phyloP scores from a whole-genome alignment of 805 yeast genomes.

The Hanseniaspora hatyaiensis region DNA sequence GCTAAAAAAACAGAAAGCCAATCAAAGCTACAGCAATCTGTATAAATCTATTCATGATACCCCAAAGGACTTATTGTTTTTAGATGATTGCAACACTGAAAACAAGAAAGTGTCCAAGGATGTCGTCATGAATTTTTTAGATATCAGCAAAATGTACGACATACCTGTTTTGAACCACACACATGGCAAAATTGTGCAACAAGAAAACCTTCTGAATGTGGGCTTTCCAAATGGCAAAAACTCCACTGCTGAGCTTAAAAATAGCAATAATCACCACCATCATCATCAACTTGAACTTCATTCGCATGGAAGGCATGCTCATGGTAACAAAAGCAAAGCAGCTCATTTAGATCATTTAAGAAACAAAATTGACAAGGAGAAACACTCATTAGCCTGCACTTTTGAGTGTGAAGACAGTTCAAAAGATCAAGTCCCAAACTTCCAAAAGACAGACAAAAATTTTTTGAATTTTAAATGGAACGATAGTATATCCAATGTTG shows the following conservation, averaged over 20 bases:
- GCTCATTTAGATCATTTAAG: background rate
- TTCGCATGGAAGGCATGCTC: constrained; percentile 23
- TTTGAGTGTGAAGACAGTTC: constrained; percentile 13
- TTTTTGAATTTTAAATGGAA: constrained; percentile 11
- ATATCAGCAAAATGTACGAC: constrained; percentile 29
- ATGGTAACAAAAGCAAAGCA: background rate
- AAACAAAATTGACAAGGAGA: background rate
- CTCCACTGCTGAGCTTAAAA: background rate
- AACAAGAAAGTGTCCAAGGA: constrained; percentile 11
- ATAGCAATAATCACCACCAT: constrained; percentile 26
- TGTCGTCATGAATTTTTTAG: constrained; percentile 26
- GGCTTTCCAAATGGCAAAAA: background rate
- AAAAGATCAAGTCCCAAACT: background rate
- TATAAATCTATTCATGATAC: background rate
- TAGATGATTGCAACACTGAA: constrained; percentile 6
- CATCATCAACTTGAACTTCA: constrained; percentile 33
- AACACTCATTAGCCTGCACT: constrained; percentile 1
- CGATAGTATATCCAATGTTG: constrained; percentile 12
- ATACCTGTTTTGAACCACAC: constrained; percentile 27
- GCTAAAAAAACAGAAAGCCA: background rate
- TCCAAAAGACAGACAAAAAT: constrained; percentile 18
- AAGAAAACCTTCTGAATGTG: constrained; percentile 16
- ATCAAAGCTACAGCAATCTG: background rate
- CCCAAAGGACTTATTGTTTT: constrained; percentile 9
- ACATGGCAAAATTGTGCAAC: constrained; percentile 21